A percentile compares a stretch with the other conserved stretches of the same genome.
These are phyloP conservation scores for Hypoxylon trugodes DNA, from an alignment of 495 filamentous ascomycete species.

Conservation along the genomic window DNA sequence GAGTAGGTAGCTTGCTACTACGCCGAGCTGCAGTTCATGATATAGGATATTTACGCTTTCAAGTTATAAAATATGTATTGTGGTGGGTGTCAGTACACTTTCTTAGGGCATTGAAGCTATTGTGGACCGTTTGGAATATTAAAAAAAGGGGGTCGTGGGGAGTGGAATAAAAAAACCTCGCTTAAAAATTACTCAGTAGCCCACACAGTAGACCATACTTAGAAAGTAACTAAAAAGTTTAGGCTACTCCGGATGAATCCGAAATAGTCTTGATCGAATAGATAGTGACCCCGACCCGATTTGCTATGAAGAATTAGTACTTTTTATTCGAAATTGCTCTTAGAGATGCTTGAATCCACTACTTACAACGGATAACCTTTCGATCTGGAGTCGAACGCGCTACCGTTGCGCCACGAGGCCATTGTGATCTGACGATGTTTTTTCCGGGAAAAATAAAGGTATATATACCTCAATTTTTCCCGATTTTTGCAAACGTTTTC, in stretches of 20 bases:
- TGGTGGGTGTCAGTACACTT: no score
- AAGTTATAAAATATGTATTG: no score
- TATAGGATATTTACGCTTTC: no score
- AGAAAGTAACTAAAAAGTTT: not conserved
- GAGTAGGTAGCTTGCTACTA: no score
- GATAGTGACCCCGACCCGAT: slow-evolving; percentile 29
- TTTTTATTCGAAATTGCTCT: not conserved
- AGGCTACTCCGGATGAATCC: slow-evolving; percentile 1
- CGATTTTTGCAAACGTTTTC: no score
- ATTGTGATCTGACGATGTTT: not conserved
- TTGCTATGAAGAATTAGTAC: slow-evolving; percentile 8
- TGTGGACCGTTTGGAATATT: not conserved
- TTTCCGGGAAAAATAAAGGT: not conserved
- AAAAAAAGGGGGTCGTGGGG: not conserved
- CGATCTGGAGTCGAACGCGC: slow-evolving; percentile 36
- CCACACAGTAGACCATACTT: not conserved
- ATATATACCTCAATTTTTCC: not conserved
- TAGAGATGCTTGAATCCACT: not conserved
- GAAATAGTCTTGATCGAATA: not conserved
- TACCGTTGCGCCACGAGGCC: slow-evolving; percentile 35
- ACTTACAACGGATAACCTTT: slow-evolving; percentile 34
- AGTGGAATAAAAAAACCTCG: no score
- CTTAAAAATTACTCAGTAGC: not conserved
- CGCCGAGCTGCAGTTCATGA: no score
- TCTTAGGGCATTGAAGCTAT: not conserved